Conservation (phyloP, 805 yeast species). For the Candida sithepensis region DNA sequence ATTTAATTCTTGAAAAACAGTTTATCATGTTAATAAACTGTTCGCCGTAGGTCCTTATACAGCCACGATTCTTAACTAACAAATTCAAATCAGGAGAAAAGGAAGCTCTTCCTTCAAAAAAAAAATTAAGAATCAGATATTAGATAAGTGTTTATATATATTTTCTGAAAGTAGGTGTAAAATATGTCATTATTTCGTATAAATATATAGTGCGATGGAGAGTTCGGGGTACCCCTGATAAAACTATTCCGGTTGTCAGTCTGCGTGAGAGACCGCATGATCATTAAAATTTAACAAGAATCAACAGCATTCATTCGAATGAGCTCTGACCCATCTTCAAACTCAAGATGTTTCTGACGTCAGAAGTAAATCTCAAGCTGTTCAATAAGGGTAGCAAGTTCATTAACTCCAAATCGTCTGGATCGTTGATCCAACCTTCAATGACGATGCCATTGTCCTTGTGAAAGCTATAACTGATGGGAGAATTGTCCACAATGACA, state of each 20-base stretch:
- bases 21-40: too few relatives aligned
- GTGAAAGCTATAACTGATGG: constrained; percentile 80
- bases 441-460: constrained; percentile 87
- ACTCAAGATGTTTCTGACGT: constrained; percentile 75
- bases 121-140: not conserved
- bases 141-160: not conserved
- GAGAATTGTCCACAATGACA: constrained; percentile 88
- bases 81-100: too few relatives aligned
- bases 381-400: constrained; percentile 76
- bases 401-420: constrained; percentile 80
- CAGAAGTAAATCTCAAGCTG: constrained; percentile 75
- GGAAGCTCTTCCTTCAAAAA: too few relatives aligned
- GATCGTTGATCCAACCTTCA: constrained; percentile 98
- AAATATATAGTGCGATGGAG: not conserved
- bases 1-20: too few relatives aligned
- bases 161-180: too few relatives aligned
- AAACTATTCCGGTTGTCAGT: too few relatives aligned
- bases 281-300: not conserved
- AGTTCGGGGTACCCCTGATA: too few relatives aligned
- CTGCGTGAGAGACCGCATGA: too few relatives aligned
- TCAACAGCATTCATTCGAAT: constrained; percentile 35
- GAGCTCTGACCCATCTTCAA: constrained; percentile 69
- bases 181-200: not conserved
- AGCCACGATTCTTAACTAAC: too few relatives aligned
- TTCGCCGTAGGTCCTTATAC: too few relatives aligned